These are phyloP conservation scores for Neospora caninum DNA, from an alignment of 169 alveolate species.

Conservation along the genomic window DNA sequence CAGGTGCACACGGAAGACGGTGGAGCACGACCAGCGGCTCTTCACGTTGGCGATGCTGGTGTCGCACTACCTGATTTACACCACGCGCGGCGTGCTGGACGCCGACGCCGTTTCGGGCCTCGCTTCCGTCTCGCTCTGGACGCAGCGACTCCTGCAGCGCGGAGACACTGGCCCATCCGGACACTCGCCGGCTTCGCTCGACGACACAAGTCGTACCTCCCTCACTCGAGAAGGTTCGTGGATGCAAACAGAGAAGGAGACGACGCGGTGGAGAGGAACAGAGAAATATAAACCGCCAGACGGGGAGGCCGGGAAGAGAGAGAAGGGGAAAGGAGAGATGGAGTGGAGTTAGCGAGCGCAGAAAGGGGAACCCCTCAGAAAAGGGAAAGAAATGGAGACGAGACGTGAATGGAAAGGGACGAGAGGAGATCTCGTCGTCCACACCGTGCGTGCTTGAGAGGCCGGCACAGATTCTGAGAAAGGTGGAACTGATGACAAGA, in stretches of 20 bases:
- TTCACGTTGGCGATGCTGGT: conserved; percentile 65
- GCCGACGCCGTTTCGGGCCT: conserved; percentile 60
- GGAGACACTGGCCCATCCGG: neutral
- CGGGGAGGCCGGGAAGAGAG: no score
- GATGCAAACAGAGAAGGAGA: neutral
- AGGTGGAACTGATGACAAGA: no score
- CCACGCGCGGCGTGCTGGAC: conserved; percentile 62
- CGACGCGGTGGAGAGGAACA: neutral
- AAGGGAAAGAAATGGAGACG: no score
- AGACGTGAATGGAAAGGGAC: no score
- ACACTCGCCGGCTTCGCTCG: neutral
- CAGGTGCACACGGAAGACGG: conserved; percentile 64
- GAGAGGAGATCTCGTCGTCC: no score
- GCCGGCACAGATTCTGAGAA: no score
- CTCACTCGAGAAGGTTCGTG: neutral
- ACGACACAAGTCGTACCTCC: neutral
- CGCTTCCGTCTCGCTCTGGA: conserved; percentile 68
- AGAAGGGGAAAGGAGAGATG: no score
- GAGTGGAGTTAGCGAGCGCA: no score
- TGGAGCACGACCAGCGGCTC: conserved; percentile 67
- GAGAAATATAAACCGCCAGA: no score
- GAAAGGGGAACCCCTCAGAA: no score
- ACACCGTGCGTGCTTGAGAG: no score
- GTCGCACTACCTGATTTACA: conserved; percentile 61
- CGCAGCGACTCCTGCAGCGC: conserved; percentile 46